These are phyloP conservation scores for Elongisporangium senticosum DNA, from an alignment of 352 stramenopile species.

Conservation along the genomic window DNA sequence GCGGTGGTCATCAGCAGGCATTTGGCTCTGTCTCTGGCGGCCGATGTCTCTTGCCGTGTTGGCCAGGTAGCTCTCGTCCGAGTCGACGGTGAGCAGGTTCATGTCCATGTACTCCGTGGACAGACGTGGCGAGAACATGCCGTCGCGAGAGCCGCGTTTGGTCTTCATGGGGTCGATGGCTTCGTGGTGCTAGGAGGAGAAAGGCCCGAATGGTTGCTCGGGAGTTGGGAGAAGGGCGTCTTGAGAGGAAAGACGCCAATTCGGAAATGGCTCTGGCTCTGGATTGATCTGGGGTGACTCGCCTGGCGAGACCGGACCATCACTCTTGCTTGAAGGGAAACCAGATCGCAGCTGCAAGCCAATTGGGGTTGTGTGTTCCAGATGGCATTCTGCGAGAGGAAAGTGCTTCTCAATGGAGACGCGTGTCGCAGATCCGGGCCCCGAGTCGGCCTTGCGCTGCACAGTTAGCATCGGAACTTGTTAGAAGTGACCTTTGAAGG, in stretches of 20 bases:
- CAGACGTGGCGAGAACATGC: not conserved
- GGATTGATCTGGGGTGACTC: not conserved
- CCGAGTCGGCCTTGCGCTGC: not conserved
- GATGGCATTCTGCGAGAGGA: not conserved
- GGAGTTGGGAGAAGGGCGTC: not conserved
- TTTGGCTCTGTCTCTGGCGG: constrained; percentile 30
- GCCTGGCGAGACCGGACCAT: not conserved
- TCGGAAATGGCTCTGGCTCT: not conserved
- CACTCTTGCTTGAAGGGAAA: not conserved
- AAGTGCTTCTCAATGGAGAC: not conserved
- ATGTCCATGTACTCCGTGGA: constrained; percentile 2
- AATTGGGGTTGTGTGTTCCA: not conserved
- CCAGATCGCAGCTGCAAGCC: not conserved
- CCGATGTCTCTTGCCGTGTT: not conserved
- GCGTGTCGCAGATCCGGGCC: not conserved
- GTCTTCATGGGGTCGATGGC: not conserved
- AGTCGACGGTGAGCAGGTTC: not conserved
- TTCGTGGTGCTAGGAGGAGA: not conserved
- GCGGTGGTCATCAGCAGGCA: constrained; percentile 22
- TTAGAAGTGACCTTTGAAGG: not conserved
- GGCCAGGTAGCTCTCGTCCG: not conserved
- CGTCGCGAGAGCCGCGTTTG: not conserved
- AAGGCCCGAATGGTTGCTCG: not conserved
- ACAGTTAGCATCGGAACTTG: not conserved
- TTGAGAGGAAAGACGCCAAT: not conserved